Evolutionary conservation across 306 rosid species (phyloP), one percentile per base, ranked within the genome.

Genomic region (Citrullus amarus): DNA sequence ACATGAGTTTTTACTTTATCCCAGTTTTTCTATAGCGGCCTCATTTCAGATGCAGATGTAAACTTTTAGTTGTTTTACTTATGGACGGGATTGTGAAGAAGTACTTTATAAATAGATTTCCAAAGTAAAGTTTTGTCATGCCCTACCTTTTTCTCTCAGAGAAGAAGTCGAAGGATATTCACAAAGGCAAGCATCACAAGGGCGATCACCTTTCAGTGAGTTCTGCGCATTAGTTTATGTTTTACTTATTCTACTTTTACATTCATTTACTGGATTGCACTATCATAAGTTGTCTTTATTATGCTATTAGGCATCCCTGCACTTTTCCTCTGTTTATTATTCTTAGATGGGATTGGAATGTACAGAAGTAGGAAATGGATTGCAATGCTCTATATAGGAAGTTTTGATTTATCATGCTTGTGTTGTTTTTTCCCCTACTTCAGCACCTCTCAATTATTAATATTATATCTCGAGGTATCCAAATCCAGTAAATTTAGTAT

Each of bases 81-180:
- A 6, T 55, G 53, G 18, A 36, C 38, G 12, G 60, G 59, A 46
- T 28, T 72, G 43, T 50, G 58, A 46, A 25, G 36, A 43, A 67
- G 51, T 75, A 36, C 34, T 57, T 75, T 41, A 75, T 38, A 13
- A n/a, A 13, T 56, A 28, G 39, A 15, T 57, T 58, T 57, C 25
- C 32, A 18, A 20, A 56, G 32, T 34, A 34, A 16, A 17, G 46
- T 34, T 55, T 75, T 38, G 55, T 80, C 62, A 76, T 78, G 22
- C 48, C 51, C 44, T 57, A 25, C 50, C 51, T 32, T 79, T 41
- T 86, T 74, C 70, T 66, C 80, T 59, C 90, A 91, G 98, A 86
- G 61, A 95, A 87, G 91, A 91, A 86, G 84, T 82, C 81, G 30
- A 95, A 89, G 86, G 97, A 89, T 74, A 86, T 57, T 79, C 88